Evolutionary conservation across 1,284 basidiomycete genomes (phyloP).

Genomic region (Anthracocystis walkeri): DNA sequence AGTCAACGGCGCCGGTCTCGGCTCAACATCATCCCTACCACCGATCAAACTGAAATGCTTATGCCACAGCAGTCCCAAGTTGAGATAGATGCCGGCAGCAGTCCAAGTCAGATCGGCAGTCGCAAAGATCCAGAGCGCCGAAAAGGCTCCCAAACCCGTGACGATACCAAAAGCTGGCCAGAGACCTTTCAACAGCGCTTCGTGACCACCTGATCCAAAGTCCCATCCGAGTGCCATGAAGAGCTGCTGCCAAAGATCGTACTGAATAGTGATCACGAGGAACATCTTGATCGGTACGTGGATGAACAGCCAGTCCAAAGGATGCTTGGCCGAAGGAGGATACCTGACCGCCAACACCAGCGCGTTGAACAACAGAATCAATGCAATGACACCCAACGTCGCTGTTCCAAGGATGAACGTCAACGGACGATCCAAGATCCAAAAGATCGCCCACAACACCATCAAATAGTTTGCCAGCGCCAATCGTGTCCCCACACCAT

Average conservation of each 20-base stretch:
- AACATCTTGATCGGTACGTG: constrained; percentile 72
- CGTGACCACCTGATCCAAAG: constrained; percentile 46
- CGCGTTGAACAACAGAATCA: constrained; percentile 58
- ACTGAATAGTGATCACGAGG: constrained; percentile 71
- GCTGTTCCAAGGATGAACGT: constrained; percentile 56
- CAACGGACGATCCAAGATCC: constrained; percentile 73
- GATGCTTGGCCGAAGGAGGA: constrained; percentile 69
- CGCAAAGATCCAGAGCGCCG: constrained; percentile 63
- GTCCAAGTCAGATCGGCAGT: constrained; percentile 60
- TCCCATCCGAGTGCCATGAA: constrained; percentile 72
- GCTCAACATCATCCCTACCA: constrained; percentile 40
- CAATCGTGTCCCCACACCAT: constrained; percentile 81
- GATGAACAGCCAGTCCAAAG: constrained; percentile 72
- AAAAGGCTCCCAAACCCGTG: constrained; percentile 47
- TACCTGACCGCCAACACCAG: constrained; percentile 55
- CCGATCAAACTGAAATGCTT: constrained; percentile 48
- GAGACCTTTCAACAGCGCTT: constrained; percentile 41
- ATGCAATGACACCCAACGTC: constrained; percentile 47
- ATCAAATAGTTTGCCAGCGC: constrained; percentile 84
- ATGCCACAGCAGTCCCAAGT: constrained; percentile 57
- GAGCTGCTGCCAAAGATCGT: constrained; percentile 72
- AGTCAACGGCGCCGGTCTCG: constrained; percentile 52
- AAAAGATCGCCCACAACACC: constrained; percentile 84
- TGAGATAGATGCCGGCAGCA: constrained; percentile 55
- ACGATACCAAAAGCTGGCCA: constrained; percentile 61